Evolutionary conservation across 1,139 yeast genomes (phyloP), one percentile per base, ranked within the genome.

Genomic region (Scheffersomyces insectosa): DNA sequence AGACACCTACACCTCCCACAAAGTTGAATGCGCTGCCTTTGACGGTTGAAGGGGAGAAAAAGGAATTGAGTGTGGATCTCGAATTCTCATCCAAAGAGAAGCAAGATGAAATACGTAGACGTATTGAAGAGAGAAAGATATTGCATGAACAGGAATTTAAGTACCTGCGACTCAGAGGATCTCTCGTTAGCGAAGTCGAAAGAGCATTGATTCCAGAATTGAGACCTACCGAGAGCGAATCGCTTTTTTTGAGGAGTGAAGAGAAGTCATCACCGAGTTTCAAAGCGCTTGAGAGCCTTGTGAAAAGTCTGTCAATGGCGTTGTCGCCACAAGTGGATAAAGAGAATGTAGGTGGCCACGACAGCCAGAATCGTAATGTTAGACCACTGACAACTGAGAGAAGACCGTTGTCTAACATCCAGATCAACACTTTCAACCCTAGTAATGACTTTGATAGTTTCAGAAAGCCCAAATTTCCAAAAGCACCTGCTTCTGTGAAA

Each of bases 401-500:
- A 42, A 31, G 29, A 11, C 60, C 62, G 3, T 45, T 58, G 27
- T 42, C 40, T 20, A 52, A 50, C 27, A 46, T 60, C 6, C 55
- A 65, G 2, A 51, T 54, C 0, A 54, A 43, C 27, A 42, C 48
- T 7, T 43, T 51, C 33, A 57, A 55, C 33, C 44, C 28, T 7
- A 36, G 25, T 11, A 37, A 36, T 12, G 51, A 51, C 6, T 37
- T 38, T 6, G 58, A 50, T 16, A 49, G 45, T 9, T 64, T 64
- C 48, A 55, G 66, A 35, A 64, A 61, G 37, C 70, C 69, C 0
- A 56, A 55, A 36, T 33, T 56, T 11, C 64, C 64, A 20, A 55
- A 48, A 35, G 36, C 38, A 14, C 20, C 34, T n/a, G 14, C 23
- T 5, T 15, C 15, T 10, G 34, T 31, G 15, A 31, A 31, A 31